Evolutionary conservation across 768 basidiomycete genomes (phyloP), one percentile per base, ranked within the genome.

Genomic region (Phylloporus sp.): DNA sequence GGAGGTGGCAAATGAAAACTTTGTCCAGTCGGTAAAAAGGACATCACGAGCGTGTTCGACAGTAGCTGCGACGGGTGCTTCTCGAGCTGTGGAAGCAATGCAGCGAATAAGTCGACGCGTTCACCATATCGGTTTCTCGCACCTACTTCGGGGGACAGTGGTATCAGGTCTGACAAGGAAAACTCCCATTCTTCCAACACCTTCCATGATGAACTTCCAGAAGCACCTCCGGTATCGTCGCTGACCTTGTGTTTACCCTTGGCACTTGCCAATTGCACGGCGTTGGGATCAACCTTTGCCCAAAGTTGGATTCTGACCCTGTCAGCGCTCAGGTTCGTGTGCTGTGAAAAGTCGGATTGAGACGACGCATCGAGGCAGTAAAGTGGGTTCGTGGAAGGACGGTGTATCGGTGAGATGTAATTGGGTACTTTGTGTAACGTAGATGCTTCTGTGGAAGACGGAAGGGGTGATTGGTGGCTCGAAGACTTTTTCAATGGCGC

Each of bases 311-410:
- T 69, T 31, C 66, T 77, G 49, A 90, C 56, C 33, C 57, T 70
- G 38, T 75, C 67, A 3, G 73, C 71, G 52, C 75, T 76, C n/a
- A 76, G 61, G 56, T 86, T 72, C 2, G 75, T 72, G 67, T 75
- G 77, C 15, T 70, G 64, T 0, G 77, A 71, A 57, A 84, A 83
- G 39, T 83, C 81, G 22, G 63, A 65, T 26, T 70, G 63, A 6
- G 74, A 69, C 13, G 59, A 68, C 7, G 73, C 61, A 56, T 92
- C 82, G 15, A 87, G 67, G 1, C 72, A 44, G 56, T 91, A 95
- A 20, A 71, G 65, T 1, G 93, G 93, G 62, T 91, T 88, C 1
- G 86, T 92, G 1, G 92, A 94, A 5, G 90, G 86, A 20, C 71
- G 75, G 61, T 92, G 91, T 39, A 89, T 74, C 0, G 79, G 74